Evolutionary conservation across 805 yeast species (phyloP).

Genomic region (Lachancea sp.): DNA sequence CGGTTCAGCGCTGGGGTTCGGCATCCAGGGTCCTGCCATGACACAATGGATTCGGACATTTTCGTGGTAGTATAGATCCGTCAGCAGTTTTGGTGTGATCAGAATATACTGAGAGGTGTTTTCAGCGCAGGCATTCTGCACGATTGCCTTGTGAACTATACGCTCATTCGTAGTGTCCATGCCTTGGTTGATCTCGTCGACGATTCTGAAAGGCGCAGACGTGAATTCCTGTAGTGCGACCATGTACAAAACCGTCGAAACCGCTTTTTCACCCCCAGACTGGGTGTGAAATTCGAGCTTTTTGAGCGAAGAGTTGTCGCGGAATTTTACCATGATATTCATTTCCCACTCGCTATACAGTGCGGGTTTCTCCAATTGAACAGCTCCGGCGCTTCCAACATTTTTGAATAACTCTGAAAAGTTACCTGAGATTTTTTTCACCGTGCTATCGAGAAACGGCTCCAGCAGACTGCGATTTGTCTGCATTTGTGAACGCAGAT

Average conservation of each 20-base stretch:
- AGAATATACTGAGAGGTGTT: constrained; percentile 75
- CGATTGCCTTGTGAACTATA: constrained; percentile 77
- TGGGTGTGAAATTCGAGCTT: constrained; percentile 80
- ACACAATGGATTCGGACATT: constrained; percentile 85
- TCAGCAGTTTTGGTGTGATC: constrained; percentile 85
- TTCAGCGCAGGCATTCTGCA: constrained; percentile 67
- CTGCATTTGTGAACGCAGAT: constrained; percentile 34
- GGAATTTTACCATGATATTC: constrained; percentile 76
- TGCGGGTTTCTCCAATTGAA: constrained; percentile 45
- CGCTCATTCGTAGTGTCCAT: constrained; percentile 94
- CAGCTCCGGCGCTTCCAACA: constrained; percentile 86
- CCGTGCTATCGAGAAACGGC: constrained; percentile 48
- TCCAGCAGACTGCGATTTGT: constrained; percentile 50
- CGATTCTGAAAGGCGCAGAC: constrained; percentile 85
- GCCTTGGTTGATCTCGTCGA: constrained; percentile 98
- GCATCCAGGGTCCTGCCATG: constrained; percentile 49
- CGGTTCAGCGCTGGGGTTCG: constrained; percentile 32
- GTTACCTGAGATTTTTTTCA: constrained; percentile 50
- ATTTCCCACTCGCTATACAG: constrained; percentile 72
- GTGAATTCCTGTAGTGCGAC: constrained; percentile 87
- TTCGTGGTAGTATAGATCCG: constrained; percentile 68
- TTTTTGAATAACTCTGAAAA: constrained; percentile 61
- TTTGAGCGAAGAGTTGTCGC: constrained; percentile 66
- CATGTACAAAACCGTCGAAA: constrained; percentile 83
- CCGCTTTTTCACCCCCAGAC: constrained; percentile 97